A percentile compares a stretch with the other conserved stretches of the same genome.
phyloP scores from a whole-genome alignment of 1,139 yeast genomes.

The Geotrichum phurueaensis region DNA sequence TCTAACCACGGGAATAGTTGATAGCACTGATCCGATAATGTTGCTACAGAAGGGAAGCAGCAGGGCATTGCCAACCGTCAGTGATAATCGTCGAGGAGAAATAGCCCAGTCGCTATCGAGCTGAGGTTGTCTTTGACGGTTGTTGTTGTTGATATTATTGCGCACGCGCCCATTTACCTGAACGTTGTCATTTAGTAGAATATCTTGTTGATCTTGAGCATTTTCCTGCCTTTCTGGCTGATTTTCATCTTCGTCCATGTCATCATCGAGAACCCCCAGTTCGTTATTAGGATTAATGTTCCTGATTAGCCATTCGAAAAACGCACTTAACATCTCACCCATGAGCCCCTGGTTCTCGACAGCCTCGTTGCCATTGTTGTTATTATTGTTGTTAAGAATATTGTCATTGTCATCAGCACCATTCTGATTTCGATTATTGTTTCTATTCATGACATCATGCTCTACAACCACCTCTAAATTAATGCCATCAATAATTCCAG shows the following conservation, averaged over 20 bases:
- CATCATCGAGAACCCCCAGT: neutral
- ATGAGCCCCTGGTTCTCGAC: constrained; percentile 5
- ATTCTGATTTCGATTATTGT: neutral
- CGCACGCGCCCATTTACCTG: neutral
- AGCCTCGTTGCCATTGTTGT: neutral
- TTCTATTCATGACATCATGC: constrained; percentile 1
- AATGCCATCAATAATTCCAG: constrained; percentile 10
- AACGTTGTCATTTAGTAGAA: neutral
- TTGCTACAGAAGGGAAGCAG: constrained; percentile 31
- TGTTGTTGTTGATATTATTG: neutral
- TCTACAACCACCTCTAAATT: constrained; percentile 17
- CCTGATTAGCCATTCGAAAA: neutral
- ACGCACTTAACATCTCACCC: neutral
- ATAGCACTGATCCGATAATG: constrained; percentile 22
- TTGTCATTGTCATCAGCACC: neutral
- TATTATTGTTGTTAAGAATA: neutral
- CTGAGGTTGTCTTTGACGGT: neutral
- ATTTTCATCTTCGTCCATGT: neutral
- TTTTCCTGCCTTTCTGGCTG: neutral
- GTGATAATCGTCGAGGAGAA: constrained; percentile 24
- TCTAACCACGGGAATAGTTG: constrained; percentile 22
- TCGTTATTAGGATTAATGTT: neutral
- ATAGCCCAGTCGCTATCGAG: constrained; percentile 29
- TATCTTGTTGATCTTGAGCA: neutral
- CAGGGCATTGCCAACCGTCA: constrained; percentile 27